Percentiles rank a stretch among this genome's conserved stretches.
These are phyloP conservation scores for Tolypocladium capitatum DNA, from an alignment of 2,329 filamentous ascomycete species.

Conservation along the genomic window DNA sequence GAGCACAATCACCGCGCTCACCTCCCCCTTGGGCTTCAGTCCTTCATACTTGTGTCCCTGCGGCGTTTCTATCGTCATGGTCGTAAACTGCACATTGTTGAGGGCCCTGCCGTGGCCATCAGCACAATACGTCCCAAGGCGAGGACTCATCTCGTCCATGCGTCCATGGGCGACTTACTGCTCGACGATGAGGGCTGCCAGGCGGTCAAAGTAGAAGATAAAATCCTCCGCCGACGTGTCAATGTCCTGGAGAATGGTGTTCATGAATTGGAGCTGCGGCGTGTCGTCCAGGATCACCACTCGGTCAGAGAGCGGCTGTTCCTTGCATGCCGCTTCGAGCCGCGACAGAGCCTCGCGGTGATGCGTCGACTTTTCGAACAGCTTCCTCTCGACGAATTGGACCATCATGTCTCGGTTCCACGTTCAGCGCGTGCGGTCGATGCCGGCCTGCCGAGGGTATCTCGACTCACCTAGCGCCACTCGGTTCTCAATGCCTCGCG, in stretches of 20 bases:
- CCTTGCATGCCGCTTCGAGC: conserved; percentile 59
- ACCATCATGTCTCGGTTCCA: conserved; percentile 65
- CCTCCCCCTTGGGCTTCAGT: conserved; percentile 54
- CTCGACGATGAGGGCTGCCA: conserved; percentile 76
- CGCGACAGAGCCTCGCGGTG: conserved; percentile 69
- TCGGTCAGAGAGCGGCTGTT: conserved; percentile 59
- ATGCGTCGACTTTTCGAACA: conserved; percentile 71
- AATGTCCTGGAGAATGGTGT: conserved; percentile 76
- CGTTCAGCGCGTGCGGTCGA: not conserved
- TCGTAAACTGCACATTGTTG: conserved; percentile 60
- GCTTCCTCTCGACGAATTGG: conserved; percentile 78
- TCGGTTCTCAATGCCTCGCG: conserved; percentile 83
- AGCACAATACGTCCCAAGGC: not conserved
- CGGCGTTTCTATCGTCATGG: conserved; percentile 55
- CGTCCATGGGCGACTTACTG: conserved; percentile 32
- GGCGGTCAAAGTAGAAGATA: conserved; percentile 91
- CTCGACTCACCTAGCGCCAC: conserved; percentile 62
- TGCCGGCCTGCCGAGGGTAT: not conserved
- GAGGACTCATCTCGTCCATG: not conserved
- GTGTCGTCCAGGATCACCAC: conserved; percentile 65
- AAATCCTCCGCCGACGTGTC: conserved; percentile 76
- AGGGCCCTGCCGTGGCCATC: conserved; percentile 42
- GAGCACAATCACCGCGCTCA: conserved; percentile 78
- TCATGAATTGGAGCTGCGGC: conserved; percentile 74
- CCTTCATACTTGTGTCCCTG: conserved; percentile 58